Evolutionary conservation across 768 basidiomycete genomes (phyloP).

Genomic region (Clathrus columnatus): DNA sequence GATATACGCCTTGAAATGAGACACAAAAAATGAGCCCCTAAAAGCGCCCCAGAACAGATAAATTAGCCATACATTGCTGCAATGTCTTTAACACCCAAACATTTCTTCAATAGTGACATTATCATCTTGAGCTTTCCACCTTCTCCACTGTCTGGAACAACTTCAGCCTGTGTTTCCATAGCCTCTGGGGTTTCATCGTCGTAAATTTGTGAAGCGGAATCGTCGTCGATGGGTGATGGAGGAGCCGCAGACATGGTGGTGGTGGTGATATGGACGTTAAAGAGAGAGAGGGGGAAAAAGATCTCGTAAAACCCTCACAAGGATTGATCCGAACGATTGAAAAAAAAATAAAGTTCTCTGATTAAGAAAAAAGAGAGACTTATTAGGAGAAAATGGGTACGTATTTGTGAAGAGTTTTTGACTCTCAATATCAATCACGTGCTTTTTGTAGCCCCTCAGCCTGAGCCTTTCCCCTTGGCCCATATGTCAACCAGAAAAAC

Average conservation of each 20-base stretch:
- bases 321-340: not conserved
- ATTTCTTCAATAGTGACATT: constrained; percentile 82
- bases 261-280: not conserved
- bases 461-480: too few relatives aligned
- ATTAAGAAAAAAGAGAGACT: not conserved
- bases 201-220: constrained; percentile 37
- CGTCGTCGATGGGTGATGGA: constrained; percentile 9
- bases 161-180: constrained; percentile 68
- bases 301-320: too few relatives aligned
- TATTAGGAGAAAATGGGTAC: not conserved
- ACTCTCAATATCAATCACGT: not conserved
- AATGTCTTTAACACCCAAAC: constrained; percentile 89
- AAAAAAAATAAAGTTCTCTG: not conserved
- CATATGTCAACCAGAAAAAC: too few relatives aligned
- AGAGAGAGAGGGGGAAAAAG: too few relatives aligned
- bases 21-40: not conserved
- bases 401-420: not conserved
- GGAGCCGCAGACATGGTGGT: constrained; percentile 2
- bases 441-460: not conserved
- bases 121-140: constrained; percentile 94
- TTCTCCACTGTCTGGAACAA: constrained; percentile 62
- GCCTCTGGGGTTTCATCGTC: constrained; percentile 25
- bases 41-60: not conserved
- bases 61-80: constrained; percentile 76
- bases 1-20: constrained; percentile 65